A percentile compares a stretch with the other conserved stretches of the same genome.
Conservation (phyloP, 169 alveolate species). For the Toxoplasma gondii region DNA sequence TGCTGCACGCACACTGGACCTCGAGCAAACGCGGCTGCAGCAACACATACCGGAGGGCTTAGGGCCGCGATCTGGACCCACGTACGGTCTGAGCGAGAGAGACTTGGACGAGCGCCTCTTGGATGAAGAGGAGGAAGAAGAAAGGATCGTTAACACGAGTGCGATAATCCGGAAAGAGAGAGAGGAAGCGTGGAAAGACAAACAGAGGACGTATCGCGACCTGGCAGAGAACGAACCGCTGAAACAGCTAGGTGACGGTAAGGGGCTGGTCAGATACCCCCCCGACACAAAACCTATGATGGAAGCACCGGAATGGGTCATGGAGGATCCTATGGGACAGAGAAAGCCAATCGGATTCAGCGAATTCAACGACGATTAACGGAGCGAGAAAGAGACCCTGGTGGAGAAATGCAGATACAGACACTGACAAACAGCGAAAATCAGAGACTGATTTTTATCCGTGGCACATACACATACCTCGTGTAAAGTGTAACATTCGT, state of each 20-base stretch:
- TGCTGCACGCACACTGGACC: neutral
- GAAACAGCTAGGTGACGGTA: slow-evolving; percentile 55
- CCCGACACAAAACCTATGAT: slow-evolving; percentile 18
- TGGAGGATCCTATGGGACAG: slow-evolving; percentile 61
- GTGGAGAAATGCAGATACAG: too few relatives aligned
- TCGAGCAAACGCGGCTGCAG: neutral
- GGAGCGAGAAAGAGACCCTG: neutral
- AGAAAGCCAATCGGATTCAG: slow-evolving; percentile 50
- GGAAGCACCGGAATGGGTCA: slow-evolving; percentile 62
- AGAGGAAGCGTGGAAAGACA: slow-evolving; percentile 47
- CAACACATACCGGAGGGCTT: neutral
- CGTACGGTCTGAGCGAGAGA: neutral
- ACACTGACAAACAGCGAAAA: too few relatives aligned
- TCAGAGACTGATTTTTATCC: too few relatives aligned
- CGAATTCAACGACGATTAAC: slow-evolving; percentile 46
- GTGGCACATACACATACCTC: too few relatives aligned
- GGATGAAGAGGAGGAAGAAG: slow-evolving; percentile 64
- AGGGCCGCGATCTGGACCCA: slow-evolving; percentile 9
- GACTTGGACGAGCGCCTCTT: slow-evolving; percentile 45
- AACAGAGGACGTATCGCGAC: slow-evolving; percentile 15
- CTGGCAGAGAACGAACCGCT: slow-evolving; percentile 31
- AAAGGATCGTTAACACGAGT: slow-evolving; percentile 47
- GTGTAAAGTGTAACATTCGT: too few relatives aligned
- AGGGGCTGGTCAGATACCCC: slow-evolving; percentile 55
- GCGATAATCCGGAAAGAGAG: slow-evolving; percentile 44